Conservation (phyloP, 2,329 filamentous ascomycete genomes). For the Pyrenochaeta sp. region DNA sequence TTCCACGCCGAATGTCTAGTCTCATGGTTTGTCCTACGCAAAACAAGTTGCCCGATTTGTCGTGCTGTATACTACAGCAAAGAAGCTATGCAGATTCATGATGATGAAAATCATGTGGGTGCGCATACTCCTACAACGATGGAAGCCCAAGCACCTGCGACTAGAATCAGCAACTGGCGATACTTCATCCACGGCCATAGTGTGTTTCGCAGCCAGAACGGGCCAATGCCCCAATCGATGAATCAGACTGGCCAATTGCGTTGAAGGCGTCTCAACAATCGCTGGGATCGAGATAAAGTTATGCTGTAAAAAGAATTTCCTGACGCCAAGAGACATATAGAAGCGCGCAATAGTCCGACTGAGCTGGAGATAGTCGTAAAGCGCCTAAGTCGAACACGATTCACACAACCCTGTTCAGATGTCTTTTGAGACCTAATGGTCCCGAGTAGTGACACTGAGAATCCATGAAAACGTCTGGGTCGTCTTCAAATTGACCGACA, state of each 20-base stretch:
- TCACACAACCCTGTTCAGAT: too few relatives aligned
- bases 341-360: too few relatives aligned
- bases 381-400: too few relatives aligned
- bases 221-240: background rate
- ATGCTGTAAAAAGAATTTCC: background rate
- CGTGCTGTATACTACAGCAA: constrained; percentile 36
- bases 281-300: background rate
- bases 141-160: background rate
- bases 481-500: too few relatives aligned
- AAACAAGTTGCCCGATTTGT: constrained; percentile 43
- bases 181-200: constrained; percentile 7
- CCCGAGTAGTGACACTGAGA: too few relatives aligned
- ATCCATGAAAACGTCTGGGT: too few relatives aligned
- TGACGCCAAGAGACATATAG: too few relatives aligned
- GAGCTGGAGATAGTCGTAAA: too few relatives aligned
- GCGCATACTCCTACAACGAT: constrained; percentile 1
- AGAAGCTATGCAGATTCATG: constrained; percentile 24
- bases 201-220: background rate
- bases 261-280: background rate
- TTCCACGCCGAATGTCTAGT: constrained; percentile 44
- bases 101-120: constrained; percentile 12
- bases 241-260: background rate
- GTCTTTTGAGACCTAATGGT: too few relatives aligned
- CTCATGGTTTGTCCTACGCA: constrained; percentile 41
- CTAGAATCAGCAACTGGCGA: constrained; percentile 16